phyloP scores from a whole-genome alignment of 345 rosid genomes.

The Corchorus capsularis region DNA sequence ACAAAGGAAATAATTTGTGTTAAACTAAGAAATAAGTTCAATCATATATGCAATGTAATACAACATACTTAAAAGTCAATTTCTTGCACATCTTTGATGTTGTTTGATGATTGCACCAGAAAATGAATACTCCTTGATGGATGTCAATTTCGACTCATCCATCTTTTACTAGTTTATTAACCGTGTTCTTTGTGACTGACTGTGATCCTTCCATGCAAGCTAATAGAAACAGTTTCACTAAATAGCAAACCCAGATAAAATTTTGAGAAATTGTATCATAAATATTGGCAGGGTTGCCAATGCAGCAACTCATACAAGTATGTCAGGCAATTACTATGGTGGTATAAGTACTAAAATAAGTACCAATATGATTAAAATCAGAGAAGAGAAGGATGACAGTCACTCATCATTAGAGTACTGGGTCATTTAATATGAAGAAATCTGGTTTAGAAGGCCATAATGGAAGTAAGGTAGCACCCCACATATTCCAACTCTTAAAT shows the following conservation, averaged over 20 bases:
- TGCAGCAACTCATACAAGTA: background rate
- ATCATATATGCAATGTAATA: background rate
- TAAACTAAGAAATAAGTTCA: conserved; percentile 8
- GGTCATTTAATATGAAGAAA: background rate
- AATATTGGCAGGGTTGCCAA: background rate
- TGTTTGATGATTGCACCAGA: background rate
- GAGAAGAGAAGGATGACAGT: background rate
- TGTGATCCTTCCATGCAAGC: background rate
- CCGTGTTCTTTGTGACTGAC: conserved; percentile 2
- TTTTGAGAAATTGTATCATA: background rate
- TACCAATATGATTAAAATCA: background rate
- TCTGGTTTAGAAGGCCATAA: background rate
- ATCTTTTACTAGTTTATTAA: background rate
- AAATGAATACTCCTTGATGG: background rate
- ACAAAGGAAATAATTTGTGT: conserved; percentile 1
- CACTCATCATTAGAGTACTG: background rate
- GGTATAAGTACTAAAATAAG: background rate
- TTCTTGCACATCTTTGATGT: background rate
- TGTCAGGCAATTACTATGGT: background rate
- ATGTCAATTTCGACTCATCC: background rate
- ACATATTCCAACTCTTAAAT: background rate
- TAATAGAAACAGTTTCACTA: background rate
- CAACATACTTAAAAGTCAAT: background rate
- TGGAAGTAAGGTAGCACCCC: background rate
- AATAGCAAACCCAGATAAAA: background rate